Conservation (phyloP, 2,329 filamentous ascomycete species). For the Mycogone perniciosa region DNA sequence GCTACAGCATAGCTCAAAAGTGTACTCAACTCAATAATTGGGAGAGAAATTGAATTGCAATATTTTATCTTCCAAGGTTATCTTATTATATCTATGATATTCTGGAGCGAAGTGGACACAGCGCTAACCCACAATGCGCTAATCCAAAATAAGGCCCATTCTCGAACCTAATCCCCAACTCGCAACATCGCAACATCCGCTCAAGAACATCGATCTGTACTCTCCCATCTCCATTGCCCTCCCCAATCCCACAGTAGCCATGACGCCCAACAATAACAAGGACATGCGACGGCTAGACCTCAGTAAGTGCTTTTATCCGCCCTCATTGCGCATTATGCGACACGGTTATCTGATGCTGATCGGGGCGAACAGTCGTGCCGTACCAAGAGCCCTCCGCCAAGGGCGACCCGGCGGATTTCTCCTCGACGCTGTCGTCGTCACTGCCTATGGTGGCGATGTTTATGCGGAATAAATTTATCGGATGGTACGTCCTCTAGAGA, state of each 20-base stretch:
- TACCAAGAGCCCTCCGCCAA: slow-evolving; percentile 71
- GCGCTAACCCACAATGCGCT: slow-evolving; percentile 5
- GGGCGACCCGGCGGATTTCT: slow-evolving; percentile 60
- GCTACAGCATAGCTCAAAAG: neutral
- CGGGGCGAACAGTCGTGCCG: slow-evolving; percentile 62
- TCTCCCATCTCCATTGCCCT: neutral
- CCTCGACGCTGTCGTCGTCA: slow-evolving; percentile 65
- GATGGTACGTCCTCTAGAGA: slow-evolving; percentile 43
- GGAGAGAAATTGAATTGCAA: neutral
- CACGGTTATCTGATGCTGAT: neutral
- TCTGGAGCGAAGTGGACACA: neutral
- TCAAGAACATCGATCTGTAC: neutral
- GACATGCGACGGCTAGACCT: slow-evolving; percentile 40
- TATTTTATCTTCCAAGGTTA: neutral
- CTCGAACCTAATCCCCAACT: neutral
- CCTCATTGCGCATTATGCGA: too few species aligned
- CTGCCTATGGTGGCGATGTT: slow-evolving; percentile 96
- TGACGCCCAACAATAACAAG: slow-evolving; percentile 34
- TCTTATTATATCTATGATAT: neutral
- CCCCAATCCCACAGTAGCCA: slow-evolving; percentile 14
- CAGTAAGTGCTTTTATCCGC: slow-evolving; percentile 26
- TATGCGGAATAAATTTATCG: slow-evolving; percentile 76
- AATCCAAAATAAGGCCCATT: neutral
- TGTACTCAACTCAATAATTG: neutral
- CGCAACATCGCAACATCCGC: slow-evolving; percentile 5